Evolutionary conservation across 2,329 filamentous ascomycete genomes (phyloP), one percentile per base, ranked within the genome.

Genomic region (Samsoniella hepiali): DNA sequence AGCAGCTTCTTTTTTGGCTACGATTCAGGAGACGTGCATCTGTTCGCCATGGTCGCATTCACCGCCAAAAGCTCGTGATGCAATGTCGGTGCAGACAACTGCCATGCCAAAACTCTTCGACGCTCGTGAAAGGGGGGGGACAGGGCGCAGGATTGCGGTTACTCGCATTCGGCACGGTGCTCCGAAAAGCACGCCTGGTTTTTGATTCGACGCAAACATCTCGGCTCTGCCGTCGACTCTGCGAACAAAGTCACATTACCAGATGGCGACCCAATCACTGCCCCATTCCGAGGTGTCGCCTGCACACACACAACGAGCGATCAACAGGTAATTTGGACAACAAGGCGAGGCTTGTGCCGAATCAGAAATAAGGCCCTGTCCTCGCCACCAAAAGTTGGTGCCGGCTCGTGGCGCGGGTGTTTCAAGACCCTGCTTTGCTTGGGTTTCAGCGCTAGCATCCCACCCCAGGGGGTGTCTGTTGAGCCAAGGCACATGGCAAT

Each of bases 381-480:
- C 56, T 58, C 56, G 34, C 44, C 45, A 59, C 44, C 38, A 7
- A 32, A 22, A 22, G 54, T 60, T 36, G 36, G 32, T 40, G 47
- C 45, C 56, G 29, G 59, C 53, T 38, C 53, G 42, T 62, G 51
- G 44, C 60, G 60, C 60, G 32, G 53, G 50, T 44, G 60, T 62
- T 62, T 62, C 60, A 62, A 32, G 51, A 7, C 53, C 60, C 44
- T 49, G 53, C 54, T 44, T 17, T 62, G 61, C 42, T 22, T 50
- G 45, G 22, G 58, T 60, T 60, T 60, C 58, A 60, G 45, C 56
- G 29, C 38, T 50, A 31, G 22, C 42, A 40, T 45, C 13, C 9
- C 50, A 49, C 51, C 29, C 60, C 44, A 42, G 27, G 61, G 53
- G 50, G 58, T 54, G 58, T 42, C 11, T 11, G 8, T 7, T 6